Conservation (phyloP, 1,284 basidiomycete species). For the Trametes sp. region DNA sequence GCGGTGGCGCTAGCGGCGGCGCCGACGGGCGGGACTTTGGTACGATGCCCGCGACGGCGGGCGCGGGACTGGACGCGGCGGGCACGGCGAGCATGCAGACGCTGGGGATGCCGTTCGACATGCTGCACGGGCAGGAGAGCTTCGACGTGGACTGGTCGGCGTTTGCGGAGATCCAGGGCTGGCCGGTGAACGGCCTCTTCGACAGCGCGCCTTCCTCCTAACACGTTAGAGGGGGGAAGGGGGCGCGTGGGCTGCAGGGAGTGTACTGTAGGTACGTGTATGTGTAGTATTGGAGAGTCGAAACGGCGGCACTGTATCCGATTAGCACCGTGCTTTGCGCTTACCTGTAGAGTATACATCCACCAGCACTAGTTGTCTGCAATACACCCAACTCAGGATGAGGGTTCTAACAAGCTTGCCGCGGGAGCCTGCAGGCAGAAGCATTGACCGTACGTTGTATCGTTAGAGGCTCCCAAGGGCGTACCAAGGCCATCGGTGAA, state of each 20-base stretch:
- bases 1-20: too few species aligned
- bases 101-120: conserved; percentile 34
- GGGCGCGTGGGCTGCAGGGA: neutral
- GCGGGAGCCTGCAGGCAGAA: too few species aligned
- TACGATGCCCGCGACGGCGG: neutral
- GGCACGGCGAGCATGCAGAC: conserved; percentile 21
- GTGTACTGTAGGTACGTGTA: neutral
- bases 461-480: too few species aligned
- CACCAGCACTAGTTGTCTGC: too few species aligned
- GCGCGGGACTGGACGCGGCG: conserved; percentile 1
- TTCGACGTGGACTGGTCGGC: conserved; percentile 20
- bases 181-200: conserved; percentile 15
- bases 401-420: too few species aligned
- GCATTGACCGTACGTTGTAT: too few species aligned
- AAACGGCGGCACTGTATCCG: neutral
- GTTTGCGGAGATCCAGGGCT: conserved; percentile 21
- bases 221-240: neutral
- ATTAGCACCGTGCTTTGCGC: neutral
- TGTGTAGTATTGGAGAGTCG: too few species aligned
- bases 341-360: neutral
- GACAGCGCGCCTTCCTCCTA: neutral
- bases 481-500: too few species aligned
- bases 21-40: conserved; percentile 6
- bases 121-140: conserved; percentile 32
- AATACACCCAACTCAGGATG: too few species aligned